Base-by-base conservation (phyloP, 78 protist genomes). In the Pelomyxa schiedti region DNA sequence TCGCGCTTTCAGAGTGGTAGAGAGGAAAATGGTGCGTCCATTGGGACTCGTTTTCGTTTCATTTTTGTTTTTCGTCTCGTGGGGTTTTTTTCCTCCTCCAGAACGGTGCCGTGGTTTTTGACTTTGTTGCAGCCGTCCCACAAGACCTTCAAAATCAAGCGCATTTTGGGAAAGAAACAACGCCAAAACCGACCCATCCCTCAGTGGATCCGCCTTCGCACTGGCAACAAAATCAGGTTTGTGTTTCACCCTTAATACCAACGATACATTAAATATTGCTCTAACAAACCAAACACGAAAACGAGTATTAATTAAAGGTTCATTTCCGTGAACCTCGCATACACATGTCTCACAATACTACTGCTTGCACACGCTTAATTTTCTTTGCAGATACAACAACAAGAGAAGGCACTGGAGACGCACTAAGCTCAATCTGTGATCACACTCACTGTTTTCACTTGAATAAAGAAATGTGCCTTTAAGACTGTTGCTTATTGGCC, bases 361-460 rank as follows among this genome's bases (percentile, higher is more conserved):
- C 63, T n/a, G n/a, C n/a, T n/a, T n/a, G n/a, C 24, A 40, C 30
- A 4, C 4, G 39, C 6, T 26, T 53, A 39, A 39, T 64, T 4
- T n/a, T 39, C 37, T 36, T 39, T 35, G 75, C 83, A 94, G 95
- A 72, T 96, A 94, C 95, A 96, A 96, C 89, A 43, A 87, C 58
- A 94, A 95, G 93, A 88, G 99, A 35, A 88, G 98, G 38, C 95
- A 96, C 80, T 96, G 99, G 99, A 80, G 98, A 70, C 92, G 99
- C 75, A 96, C 98, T 66, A 96, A 96, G 96, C 91, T 96, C 58
- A 90, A 91, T 66, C 37, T 94, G 81, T 96, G 90, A 91, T 78
- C 82, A 39, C 4, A 16, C 70, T 67, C 69, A 16, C 70, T 39
- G n/a, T n/a, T n/a, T n/a, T n/a, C n/a, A n/a, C n/a, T n/a, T n/a